phyloP scores from a whole-genome alignment of 2,329 filamentous ascomycete species.

The Verruconis gallopava region DNA sequence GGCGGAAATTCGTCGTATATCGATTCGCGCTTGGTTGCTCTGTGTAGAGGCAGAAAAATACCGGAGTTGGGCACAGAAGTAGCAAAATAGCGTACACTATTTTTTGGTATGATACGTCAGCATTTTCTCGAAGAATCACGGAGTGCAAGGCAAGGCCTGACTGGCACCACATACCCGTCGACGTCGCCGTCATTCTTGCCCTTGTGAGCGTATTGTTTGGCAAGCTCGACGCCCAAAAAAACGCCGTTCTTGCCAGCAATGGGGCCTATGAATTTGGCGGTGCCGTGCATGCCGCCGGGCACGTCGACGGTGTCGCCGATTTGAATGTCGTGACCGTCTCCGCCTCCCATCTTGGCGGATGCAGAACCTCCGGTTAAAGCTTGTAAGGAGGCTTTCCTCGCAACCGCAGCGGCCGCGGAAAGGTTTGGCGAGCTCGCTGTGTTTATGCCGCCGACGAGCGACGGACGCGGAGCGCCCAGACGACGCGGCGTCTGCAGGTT shows the following conservation, averaged over 20 bases:
- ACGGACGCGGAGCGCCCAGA: slow-evolving; percentile 21
- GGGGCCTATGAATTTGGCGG: slow-evolving; percentile 73
- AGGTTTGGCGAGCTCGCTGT: slow-evolving; percentile 32
- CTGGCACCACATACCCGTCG: slow-evolving; percentile 56
- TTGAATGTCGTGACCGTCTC: slow-evolving; percentile 37
- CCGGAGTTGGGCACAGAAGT: slow-evolving; percentile 69
- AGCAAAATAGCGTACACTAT: slow-evolving; percentile 58
- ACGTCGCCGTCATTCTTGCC: slow-evolving; percentile 97
- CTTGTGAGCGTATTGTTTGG: slow-evolving; percentile 61
- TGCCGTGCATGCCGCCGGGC: slow-evolving; percentile 82
- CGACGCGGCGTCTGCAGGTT: slow-evolving; percentile 28
- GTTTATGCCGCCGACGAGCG: slow-evolving; percentile 26
- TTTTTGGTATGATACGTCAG: neutral
- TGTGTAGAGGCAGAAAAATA: slow-evolving; percentile 82
- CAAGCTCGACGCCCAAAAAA: slow-evolving; percentile 87
- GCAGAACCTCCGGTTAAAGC: slow-evolving; percentile 43
- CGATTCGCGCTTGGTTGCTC: slow-evolving; percentile 57
- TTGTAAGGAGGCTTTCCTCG: slow-evolving; percentile 59
- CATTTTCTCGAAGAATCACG: slow-evolving; percentile 1
- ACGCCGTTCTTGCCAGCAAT: slow-evolving; percentile 81
- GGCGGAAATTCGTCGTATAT: slow-evolving; percentile 44
- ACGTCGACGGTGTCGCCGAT: slow-evolving; percentile 83
- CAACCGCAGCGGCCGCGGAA: slow-evolving; percentile 33
- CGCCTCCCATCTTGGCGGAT: slow-evolving; percentile 22
- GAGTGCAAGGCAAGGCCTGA: slow-evolving; percentile 1